Evolutionary conservation across 306 rosid species (phyloP).

Genomic region (Hylodesmum podocarpum): DNA sequence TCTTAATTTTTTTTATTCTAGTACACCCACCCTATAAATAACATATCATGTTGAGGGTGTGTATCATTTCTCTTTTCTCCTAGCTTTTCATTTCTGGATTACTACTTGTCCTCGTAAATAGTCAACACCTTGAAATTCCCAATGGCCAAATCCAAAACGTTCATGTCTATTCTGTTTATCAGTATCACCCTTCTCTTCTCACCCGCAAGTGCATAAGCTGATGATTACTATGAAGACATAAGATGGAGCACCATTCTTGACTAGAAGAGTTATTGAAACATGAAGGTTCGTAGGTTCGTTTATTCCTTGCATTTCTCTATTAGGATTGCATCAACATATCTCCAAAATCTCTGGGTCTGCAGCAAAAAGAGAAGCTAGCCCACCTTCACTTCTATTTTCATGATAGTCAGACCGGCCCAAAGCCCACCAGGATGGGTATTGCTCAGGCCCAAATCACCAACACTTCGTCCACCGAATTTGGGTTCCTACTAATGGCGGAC

Average conservation of each 20-base stretch:
- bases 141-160: constrained; percentile 23
- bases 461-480: constrained; percentile 34
- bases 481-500: constrained; percentile 35
- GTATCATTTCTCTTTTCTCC: no score
- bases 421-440: constrained; percentile 38
- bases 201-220: background rate
- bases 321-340: no score
- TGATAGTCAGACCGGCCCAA: constrained; percentile 44
- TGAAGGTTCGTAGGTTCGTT: no score
- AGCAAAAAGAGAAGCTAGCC: constrained; percentile 47
- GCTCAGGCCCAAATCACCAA: constrained; percentile 36
- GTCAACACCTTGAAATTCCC: background rate
- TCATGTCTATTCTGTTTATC: background rate
- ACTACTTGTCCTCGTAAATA: background rate
- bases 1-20: no score
- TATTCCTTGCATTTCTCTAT: no score
- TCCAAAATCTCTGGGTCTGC: constrained; percentile 29
- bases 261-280: no score
- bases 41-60: no score
- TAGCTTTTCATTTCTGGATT: no score
- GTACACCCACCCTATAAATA: no score
- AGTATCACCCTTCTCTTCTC: background rate
- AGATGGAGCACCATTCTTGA: no score
- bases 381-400: constrained; percentile 65
- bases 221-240: constrained; percentile 16